These are phyloP conservation scores for Fonsecaea pugnacius DNA, from an alignment of 2,329 filamentous ascomycete genomes.

Conservation along the genomic window DNA sequence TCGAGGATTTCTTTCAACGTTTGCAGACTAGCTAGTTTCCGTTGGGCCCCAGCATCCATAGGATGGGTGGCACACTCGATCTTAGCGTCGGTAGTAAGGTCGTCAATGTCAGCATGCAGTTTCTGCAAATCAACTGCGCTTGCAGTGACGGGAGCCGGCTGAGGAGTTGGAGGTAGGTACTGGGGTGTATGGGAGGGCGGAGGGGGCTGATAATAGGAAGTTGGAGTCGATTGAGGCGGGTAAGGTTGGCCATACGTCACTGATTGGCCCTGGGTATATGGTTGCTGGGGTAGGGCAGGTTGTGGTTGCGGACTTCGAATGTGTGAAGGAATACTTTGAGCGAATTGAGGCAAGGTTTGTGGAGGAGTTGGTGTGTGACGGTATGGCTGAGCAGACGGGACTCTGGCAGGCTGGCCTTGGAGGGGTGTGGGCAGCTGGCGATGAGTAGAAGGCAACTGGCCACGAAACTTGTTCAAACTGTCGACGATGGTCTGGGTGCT, in stretches of 20 bases:
- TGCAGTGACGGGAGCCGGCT: slow-evolving; percentile 41
- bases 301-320: slow-evolving; percentile 29
- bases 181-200: slow-evolving; percentile 39
- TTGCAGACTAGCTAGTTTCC: slow-evolving; percentile 37
- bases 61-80: slow-evolving; percentile 39
- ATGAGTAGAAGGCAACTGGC: slow-evolving; percentile 53
- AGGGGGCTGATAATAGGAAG: slow-evolving; percentile 29
- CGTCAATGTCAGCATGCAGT: slow-evolving; percentile 71
- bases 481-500: slow-evolving; percentile 91
- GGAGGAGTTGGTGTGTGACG: slow-evolving; percentile 37
- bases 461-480: slow-evolving; percentile 81
- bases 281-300: slow-evolving; percentile 37
- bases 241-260: slow-evolving; percentile 23
- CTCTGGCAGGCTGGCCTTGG: slow-evolving; percentile 51
- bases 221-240: slow-evolving; percentile 14
- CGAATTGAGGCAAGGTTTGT: slow-evolving; percentile 28
- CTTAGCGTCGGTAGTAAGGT: slow-evolving; percentile 38
- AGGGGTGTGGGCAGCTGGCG: slow-evolving; percentile 56
- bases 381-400: slow-evolving; percentile 58
- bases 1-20: slow-evolving; percentile 39
- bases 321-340: slow-evolving; percentile 19
- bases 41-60: slow-evolving; percentile 34
- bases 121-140: slow-evolving; percentile 63
- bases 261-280: slow-evolving; percentile 39
- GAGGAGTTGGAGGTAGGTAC: slow-evolving; percentile 40